phyloP scores from a whole-genome alignment of 2,329 filamentous ascomycete genomes.

The Monilinia laxa region DNA sequence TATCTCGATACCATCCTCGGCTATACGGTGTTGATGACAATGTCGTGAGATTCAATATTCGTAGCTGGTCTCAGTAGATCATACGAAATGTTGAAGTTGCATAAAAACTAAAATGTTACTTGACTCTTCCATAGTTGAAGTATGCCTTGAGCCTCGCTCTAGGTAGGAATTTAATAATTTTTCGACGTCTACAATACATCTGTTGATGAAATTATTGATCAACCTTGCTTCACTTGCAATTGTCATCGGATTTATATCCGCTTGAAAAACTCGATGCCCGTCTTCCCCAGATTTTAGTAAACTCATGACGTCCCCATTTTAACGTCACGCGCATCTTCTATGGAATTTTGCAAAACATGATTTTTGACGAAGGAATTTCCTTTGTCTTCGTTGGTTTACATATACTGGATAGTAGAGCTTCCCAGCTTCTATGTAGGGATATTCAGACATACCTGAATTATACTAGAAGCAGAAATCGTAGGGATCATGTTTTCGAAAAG shows the following conservation, averaged over 20 bases:
- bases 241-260: neutral
- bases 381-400: neutral
- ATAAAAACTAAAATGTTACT: neutral
- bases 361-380: neutral
- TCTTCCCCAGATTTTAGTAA: neutral
- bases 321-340: slow-evolving; percentile 1
- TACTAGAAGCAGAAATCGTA: neutral
- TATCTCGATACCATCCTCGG: neutral
- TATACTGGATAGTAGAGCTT: neutral
- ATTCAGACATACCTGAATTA: neutral
- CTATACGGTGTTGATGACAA: neutral
- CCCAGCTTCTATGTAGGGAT: neutral
- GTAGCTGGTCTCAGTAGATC: neutral
- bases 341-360: neutral
- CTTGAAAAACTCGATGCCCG: neutral
- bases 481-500: neutral
- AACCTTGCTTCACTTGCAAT: neutral
- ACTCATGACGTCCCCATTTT: neutral
- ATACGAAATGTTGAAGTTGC: neutral
- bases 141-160: neutral
- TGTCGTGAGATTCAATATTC: neutral
- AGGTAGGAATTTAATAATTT: neutral
- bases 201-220: neutral
- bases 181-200: neutral
- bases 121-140: no score